Evolutionary conservation across 2,329 filamentous ascomycete genomes (phyloP), one percentile per base, ranked within the genome.

Genomic region (Apiospora aurea): DNA sequence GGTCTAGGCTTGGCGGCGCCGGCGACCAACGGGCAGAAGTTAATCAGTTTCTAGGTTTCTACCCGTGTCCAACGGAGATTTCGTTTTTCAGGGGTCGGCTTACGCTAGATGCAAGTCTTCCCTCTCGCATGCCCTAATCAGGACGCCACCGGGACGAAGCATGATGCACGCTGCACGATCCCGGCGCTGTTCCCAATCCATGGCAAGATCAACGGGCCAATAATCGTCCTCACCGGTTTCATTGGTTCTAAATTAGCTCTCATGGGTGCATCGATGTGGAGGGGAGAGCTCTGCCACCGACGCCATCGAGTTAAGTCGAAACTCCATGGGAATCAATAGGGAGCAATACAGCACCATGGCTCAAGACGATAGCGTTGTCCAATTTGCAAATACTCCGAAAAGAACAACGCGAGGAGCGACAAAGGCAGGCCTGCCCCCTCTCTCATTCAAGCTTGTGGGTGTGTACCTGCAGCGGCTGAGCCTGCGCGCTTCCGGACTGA

Each of bases 381-480:
- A 38, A 34, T 8, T 3, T 13, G 53, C 53, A 61, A 61, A 61
- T 61, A 18, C 10, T 38, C 53, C 53, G 53, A 61, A 10, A 4
- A 34, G 8, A 4, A n/a, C 13, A 46, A 18, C 26, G 29, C 24
- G 8, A 38, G 7, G 24, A 43, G 14, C 24, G 24, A 16, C 43
- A 21, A 29, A 7, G 13, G 21, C 18, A 21, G 18, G n/a, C 21
- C 8, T 10, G 10, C 26, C 26, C 24, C 29, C 43, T 24, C 44
- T 29, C 41, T 29, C 49, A 29, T n/a, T 38, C 67, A 68, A 47
- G 13, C 41, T 46, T 46, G 67, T 34, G 41, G 18, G 24, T 46
- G 67, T 69, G 67, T 69, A 46, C 47, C 67, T 69, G 67, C 67
- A 47, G 67, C 26, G 67, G 67, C 67, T 49, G 67, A 49, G 16